Percentiles rank a stretch among this genome's conserved stretches.
These are phyloP conservation scores for Xerophyta viscosa DNA, from an alignment of 106 monocot species.

Conservation along the genomic window DNA sequence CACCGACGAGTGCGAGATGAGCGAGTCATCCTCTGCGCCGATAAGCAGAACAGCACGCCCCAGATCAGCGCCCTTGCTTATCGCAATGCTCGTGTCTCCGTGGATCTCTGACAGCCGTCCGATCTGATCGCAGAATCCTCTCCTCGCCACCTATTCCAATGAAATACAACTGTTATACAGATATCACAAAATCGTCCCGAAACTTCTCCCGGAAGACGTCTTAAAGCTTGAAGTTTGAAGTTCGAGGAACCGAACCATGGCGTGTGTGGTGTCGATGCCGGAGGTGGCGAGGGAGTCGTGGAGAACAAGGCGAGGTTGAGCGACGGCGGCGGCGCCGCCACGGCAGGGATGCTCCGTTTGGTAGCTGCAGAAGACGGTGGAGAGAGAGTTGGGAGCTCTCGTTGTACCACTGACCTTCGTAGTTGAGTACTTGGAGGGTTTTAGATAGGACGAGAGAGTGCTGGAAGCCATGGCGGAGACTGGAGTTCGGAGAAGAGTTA, in stretches of 20 bases:
- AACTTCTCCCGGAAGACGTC: too few species aligned
- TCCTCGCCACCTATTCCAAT: conserved; percentile 26
- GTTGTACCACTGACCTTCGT: too few species aligned
- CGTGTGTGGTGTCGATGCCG: conserved; percentile 44
- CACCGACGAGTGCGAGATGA: conserved; percentile 57
- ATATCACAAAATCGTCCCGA: too few species aligned
- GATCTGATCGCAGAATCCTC: conserved; percentile 36
- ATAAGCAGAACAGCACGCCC: conserved; percentile 40
- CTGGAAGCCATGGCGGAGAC: too few species aligned
- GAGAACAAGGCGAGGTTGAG: conserved; percentile 28
- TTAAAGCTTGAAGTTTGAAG: too few species aligned
- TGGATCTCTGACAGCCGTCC: conserved; percentile 18
- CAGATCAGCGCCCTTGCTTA: conserved; percentile 31
- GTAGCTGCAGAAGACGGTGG: too few species aligned
- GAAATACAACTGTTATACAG: not conserved
- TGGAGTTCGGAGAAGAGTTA: too few species aligned
- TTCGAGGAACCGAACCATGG: conserved; percentile 16
- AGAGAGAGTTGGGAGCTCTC: too few species aligned
- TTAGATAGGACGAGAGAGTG: too few species aligned
- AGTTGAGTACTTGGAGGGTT: too few species aligned
- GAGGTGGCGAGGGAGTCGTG: conserved; percentile 51
- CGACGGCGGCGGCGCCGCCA: not conserved
- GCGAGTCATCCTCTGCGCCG: conserved; percentile 65
- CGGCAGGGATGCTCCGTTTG: too few species aligned
- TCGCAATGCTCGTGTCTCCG: conserved; percentile 30